These are phyloP conservation scores for Umbelopsis sp. DNA, from an alignment of 192 early-diverging fungal genomes.

Conservation along the genomic window DNA sequence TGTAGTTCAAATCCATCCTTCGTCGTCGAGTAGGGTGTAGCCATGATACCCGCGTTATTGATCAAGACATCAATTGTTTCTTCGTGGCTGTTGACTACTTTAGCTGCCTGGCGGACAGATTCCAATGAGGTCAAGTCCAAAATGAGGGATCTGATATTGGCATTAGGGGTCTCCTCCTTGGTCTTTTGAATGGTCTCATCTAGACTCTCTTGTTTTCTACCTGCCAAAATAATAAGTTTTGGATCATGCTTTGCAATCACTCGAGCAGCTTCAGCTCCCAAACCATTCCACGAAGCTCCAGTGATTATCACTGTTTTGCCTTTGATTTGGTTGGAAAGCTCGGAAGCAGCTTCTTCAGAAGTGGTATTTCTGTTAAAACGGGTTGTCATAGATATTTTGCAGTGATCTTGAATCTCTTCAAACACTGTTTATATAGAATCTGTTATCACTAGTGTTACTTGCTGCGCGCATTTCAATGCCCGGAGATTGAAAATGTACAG, in stretches of 20 bases:
- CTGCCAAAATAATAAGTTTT: conserved; percentile 17
- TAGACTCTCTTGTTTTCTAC: conserved; percentile 9
- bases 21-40: conserved; percentile 20
- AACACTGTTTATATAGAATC: no score
- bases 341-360: not conserved
- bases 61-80: not conserved
- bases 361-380: not conserved
- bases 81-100: not conserved
- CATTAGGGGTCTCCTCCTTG: not conserved
- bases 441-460: no score
- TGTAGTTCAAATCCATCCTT: conserved; percentile 34
- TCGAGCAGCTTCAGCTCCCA: conserved; percentile 13
- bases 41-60: conserved; percentile 48
- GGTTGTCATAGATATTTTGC: no score
- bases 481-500: no score
- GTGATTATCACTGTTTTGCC: not conserved
- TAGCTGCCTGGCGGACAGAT: conserved; percentile 11
- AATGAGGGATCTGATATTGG: not conserved
- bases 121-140: conserved; percentile 7
- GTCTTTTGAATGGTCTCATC: conserved; percentile 17
- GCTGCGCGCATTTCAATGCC: no score
- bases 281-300: not conserved
- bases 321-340: not conserved
- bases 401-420: no score
- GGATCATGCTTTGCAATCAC: conserved; percentile 20